These are phyloP conservation scores for Mortierella sp. DNA, from an alignment of 371 early-diverging fungal genomes.

Conservation along the genomic window DNA sequence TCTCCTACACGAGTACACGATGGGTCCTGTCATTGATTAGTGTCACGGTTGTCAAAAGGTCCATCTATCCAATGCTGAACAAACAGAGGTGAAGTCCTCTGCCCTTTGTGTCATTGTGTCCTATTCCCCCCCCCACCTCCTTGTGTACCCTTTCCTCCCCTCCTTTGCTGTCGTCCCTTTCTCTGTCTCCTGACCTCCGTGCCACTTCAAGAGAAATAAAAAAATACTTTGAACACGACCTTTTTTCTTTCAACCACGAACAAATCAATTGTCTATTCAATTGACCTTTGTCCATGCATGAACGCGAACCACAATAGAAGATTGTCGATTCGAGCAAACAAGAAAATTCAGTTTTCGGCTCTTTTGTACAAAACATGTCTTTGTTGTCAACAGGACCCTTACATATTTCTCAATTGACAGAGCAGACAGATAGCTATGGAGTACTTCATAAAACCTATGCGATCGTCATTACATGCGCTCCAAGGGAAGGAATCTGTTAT, in stretches of 20 bases:
- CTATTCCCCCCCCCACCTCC: not conserved
- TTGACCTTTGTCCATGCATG: not conserved
- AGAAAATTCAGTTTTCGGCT: not conserved
- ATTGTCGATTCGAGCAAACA: not conserved
- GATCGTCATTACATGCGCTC: not conserved
- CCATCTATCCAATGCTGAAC: not conserved
- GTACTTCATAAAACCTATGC: not conserved
- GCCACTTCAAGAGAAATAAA: not conserved
- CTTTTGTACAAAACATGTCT: not conserved
- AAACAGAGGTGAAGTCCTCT: not conserved
- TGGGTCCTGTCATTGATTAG: not conserved
- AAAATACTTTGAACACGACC: not conserved
- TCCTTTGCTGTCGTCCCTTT: not conserved
- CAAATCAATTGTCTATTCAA: not conserved
- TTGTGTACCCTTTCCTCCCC: not conserved
- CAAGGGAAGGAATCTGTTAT: not conserved
- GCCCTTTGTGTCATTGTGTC: not conserved
- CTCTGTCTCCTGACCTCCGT: slow-evolving; percentile 23
- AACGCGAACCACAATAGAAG: not conserved
- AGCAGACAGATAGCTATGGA: not conserved
- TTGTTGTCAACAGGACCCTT: not conserved
- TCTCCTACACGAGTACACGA: not conserved
- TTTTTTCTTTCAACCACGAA: not conserved
- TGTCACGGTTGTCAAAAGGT: not conserved
- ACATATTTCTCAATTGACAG: not conserved